Evolutionary conservation across 169 alveolate species (phyloP).

Genomic region (Plasmodium fragile): DNA sequence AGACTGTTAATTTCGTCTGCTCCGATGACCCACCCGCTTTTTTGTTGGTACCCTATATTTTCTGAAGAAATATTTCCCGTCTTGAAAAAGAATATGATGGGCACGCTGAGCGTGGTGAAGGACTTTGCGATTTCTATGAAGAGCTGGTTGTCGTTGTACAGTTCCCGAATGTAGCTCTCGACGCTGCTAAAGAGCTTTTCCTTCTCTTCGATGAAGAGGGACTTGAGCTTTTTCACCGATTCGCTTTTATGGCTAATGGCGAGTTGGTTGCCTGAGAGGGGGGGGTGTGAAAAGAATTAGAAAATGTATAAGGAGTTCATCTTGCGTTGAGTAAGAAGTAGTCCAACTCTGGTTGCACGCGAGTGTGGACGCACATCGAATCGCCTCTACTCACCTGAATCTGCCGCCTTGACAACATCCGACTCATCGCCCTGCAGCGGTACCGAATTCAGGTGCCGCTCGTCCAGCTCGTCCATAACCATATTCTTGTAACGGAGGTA

Average conservation of each 20-base stretch:
- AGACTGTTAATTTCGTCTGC: slow-evolving; percentile 98
- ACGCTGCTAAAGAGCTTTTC: slow-evolving; percentile 44
- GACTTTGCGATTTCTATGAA: background rate
- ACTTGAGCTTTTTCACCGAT: slow-evolving; percentile 22
- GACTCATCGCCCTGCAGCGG: background rate
- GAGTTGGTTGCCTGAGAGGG: slow-evolving; percentile 6
- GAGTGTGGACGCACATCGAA: background rate
- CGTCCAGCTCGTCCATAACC: slow-evolving; percentile 27
- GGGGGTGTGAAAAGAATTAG: background rate
- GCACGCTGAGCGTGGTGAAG: background rate
- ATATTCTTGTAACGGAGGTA: slow-evolving; percentile 47
- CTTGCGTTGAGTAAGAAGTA: background rate
- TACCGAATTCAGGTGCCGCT: slow-evolving; percentile 25
- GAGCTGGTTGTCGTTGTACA: slow-evolving; percentile 30
- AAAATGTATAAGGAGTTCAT: background rate
- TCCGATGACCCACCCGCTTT: slow-evolving; percentile 97
- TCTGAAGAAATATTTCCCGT: slow-evolving; percentile 66
- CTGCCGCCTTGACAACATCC: background rate
- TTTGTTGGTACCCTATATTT: slow-evolving; percentile 87
- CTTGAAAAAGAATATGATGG: slow-evolving; percentile 50
- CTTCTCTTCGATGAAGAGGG: slow-evolving; percentile 30
- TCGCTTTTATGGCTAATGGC: background rate
- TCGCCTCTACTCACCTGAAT: background rate
- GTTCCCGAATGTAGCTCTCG: slow-evolving; percentile 20
- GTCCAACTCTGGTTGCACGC: background rate